Percentiles rank a stretch among this genome's conserved stretches.
phyloP scores from a whole-genome alignment of 805 yeast species.

The Spathaspora sp. region DNA sequence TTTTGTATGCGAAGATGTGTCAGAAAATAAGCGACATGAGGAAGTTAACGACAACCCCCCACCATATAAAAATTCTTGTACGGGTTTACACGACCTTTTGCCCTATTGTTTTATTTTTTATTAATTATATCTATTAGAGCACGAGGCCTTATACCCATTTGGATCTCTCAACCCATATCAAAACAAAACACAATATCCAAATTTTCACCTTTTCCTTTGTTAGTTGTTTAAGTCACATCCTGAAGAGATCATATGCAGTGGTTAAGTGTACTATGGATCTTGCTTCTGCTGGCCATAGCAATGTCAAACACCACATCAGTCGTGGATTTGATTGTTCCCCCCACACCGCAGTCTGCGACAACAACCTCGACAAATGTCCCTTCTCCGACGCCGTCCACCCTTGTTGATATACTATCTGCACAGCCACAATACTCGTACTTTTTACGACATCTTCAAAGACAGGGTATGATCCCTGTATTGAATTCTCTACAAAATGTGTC shows the following conservation, averaged over 20 bases:
- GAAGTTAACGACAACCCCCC: background rate
- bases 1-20: too few species aligned
- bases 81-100: background rate
- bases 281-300: constrained; percentile 6
- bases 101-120: too few species aligned
- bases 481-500: constrained; percentile 63
- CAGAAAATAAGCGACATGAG: background rate
- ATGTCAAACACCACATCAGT: background rate
- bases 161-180: background rate
- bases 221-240: background rate
- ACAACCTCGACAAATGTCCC: constrained; percentile 8
- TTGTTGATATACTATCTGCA: constrained; percentile 66
- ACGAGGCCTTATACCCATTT: background rate
- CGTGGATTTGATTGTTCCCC: background rate
- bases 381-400: constrained; percentile 35
- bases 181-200: background rate
- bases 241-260: background rate
- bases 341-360: background rate
- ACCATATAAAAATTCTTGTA: too few species aligned
- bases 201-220: background rate
- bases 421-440: constrained; percentile 67
- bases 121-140: background rate
- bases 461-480: constrained; percentile 58
- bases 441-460: constrained; percentile 55
- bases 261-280: constrained; percentile 1